phyloP scores from a whole-genome alignment of 495 filamentous ascomycete species.

The Trypethelium eluteriae region DNA sequence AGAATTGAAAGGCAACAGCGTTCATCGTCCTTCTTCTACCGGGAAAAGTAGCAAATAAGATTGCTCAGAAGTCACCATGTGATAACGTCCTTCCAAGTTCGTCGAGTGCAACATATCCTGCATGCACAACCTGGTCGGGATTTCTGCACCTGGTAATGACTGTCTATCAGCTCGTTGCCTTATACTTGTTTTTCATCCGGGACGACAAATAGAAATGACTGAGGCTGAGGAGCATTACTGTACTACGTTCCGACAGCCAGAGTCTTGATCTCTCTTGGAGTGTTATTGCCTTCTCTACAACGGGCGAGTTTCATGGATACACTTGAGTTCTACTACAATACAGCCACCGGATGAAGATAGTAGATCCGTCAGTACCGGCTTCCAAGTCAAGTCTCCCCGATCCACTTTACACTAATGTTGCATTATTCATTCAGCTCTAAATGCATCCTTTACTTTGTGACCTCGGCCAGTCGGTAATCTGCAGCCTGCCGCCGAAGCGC shows the following conservation, averaged over 20 bases:
- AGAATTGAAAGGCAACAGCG: not conserved
- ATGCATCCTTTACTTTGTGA: not conserved
- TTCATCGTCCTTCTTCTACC: not conserved
- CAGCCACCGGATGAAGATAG: too few relatives aligned
- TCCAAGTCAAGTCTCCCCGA: not conserved
- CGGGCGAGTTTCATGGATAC: too few relatives aligned
- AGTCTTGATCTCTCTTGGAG: too few relatives aligned
- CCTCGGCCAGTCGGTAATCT: too few relatives aligned
- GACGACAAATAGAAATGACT: not conserved
- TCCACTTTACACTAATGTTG: not conserved
- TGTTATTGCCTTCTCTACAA: too few relatives aligned
- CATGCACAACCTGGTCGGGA: not conserved
- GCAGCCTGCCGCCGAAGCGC: too few relatives aligned
- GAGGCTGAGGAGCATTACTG: not conserved
- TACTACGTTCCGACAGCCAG: too few relatives aligned
- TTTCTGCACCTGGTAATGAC: not conserved
- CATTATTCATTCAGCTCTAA: not conserved
- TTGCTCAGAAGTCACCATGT: not conserved
- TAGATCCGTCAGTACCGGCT: too few relatives aligned
- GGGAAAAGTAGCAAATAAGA: not conserved
- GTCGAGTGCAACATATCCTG: not conserved
- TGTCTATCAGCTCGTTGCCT: not conserved
- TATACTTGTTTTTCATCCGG: not conserved
- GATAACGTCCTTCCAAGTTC: not conserved
- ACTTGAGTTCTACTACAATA: too few relatives aligned